Conservation (phyloP, 345 rosid genomes). For the Punica granatum region DNA sequence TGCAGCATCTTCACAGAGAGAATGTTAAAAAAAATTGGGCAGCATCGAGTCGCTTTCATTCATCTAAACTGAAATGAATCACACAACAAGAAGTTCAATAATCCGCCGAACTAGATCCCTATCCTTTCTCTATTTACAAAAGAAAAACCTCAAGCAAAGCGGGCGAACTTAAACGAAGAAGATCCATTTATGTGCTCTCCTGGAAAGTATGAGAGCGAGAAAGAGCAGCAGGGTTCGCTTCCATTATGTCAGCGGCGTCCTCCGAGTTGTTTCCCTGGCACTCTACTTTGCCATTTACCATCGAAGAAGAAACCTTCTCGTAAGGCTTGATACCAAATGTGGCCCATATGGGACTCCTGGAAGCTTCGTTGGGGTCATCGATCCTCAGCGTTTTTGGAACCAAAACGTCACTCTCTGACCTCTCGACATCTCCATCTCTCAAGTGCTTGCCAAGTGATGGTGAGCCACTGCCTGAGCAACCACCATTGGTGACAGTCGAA, state of each 20-base stretch:
- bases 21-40: too few species aligned
- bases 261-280: not conserved
- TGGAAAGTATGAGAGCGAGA: conserved; percentile 51
- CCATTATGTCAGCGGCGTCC: conserved; percentile 33
- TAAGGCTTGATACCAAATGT: conserved; percentile 30
- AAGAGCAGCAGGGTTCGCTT: conserved; percentile 64
- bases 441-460: conserved; percentile 65
- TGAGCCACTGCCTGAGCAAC: conserved; percentile 39
- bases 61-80: too few species aligned
- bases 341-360: conserved; percentile 43
- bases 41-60: too few species aligned
- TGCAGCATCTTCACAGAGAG: not conserved
- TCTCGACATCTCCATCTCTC: conserved; percentile 42
- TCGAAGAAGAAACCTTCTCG: not conserved
- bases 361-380: conserved; percentile 31
- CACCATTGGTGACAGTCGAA: conserved; percentile 28
- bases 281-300: not conserved
- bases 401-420: conserved; percentile 31
- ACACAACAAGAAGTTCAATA: not conserved
- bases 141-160: not conserved
- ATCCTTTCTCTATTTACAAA: not conserved
- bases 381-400: conserved; percentile 51
- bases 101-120: not conserved
- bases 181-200: conserved; percentile 34
- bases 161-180: not conserved